Percentiles rank a stretch among this genome's conserved stretches.
phyloP scores from a whole-genome alignment of 192 early-diverging fungal genomes.

The Umbelopsis isabellina region DNA sequence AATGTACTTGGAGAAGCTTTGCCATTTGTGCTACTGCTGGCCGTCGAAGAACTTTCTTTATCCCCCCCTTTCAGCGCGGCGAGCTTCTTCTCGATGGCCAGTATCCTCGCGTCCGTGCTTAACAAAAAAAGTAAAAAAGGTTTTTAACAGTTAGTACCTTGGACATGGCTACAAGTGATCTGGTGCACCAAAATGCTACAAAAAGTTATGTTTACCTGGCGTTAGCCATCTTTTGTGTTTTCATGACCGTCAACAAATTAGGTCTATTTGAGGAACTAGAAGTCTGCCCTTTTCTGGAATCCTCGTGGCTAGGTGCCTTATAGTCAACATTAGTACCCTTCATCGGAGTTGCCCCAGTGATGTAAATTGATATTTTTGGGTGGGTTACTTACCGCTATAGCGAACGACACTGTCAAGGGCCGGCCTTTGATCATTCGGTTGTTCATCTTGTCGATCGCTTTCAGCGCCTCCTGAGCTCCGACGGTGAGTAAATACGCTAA shows the following conservation, averaged over 20 bases:
- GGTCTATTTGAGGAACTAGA: conserved; percentile 36
- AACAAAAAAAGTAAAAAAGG: conserved; percentile 5
- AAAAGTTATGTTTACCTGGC: conserved; percentile 32
- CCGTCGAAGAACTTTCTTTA: not conserved
- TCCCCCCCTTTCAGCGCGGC: conserved; percentile 37
- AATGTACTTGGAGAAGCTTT: not conserved
- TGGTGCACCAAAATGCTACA: not conserved
- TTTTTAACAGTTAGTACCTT: not conserved
- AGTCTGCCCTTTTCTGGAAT: conserved; percentile 38
- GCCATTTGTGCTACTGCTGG: not conserved
- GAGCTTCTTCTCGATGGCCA: conserved; percentile 69
- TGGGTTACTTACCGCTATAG: conserved; percentile 49
- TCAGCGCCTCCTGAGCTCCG: conserved; percentile 46
- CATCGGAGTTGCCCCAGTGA: not conserved
- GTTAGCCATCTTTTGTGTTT: conserved; percentile 51
- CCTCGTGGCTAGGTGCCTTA: conserved; percentile 47
- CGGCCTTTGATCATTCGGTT: conserved; percentile 55
- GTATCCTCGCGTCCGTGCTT: conserved; percentile 67
- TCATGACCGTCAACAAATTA: conserved; percentile 47
- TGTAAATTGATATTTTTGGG: not conserved
- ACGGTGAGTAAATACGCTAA: not conserved
- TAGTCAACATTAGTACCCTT: conserved; percentile 4
- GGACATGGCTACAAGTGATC: not conserved
- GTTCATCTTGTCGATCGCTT: conserved; percentile 60
- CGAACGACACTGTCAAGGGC: conserved; percentile 64